Base-by-base conservation (phyloP, 192 early-diverging fungal species). In the Rhizophagus prolifer region DNA sequence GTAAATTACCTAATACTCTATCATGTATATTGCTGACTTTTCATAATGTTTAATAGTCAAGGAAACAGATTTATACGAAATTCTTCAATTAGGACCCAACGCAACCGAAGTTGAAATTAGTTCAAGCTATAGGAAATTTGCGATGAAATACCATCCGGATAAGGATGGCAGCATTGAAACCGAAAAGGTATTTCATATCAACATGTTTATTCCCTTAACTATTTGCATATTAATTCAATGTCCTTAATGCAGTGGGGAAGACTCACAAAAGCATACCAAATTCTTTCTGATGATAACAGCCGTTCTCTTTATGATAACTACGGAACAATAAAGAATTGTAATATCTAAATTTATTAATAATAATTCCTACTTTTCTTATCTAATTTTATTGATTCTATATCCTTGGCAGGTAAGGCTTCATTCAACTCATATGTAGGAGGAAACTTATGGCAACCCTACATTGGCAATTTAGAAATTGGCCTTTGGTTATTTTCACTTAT, bases 91-190 rank as follows among this genome's bases (percentile, higher is more conserved):
- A 58, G 62, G 80, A 38, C 91, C 93, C 14, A 69, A 64, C 16
- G 93, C 92, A 64, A 86, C 86, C 74, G 95, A 97, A 34, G 58
- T 82, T 61, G 94, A 97, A 62, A 85, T 99, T 79, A 98, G 96
- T 84, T 98, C 97, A 86, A 94, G 94, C 16, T 96, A 96, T 89
- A 82, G 93, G 64, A 99, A 97, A 82, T 86, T 96, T 38, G 96
- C 96, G 16, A 83, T 97, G 62, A 95, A 95, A 75, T 94, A 88
- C 67, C 89, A 90, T 71, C 92, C 94, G 16, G 94, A 95, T 82
- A 95, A 93, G 85, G 77, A 79, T 81, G 23, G 47, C 19, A 62
- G 86, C 4, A 38, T 67, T 36, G 34, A 67, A 67, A 5, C 19
- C 7, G 31, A 67, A 67, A 21, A 67, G 65, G 65, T 67, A 67